A percentile compares a stretch with the other conserved stretches of the same genome.
These are phyloP conservation scores for Russula brevipes DNA, from an alignment of 768 basidiomycete species.

Conservation along the genomic window DNA sequence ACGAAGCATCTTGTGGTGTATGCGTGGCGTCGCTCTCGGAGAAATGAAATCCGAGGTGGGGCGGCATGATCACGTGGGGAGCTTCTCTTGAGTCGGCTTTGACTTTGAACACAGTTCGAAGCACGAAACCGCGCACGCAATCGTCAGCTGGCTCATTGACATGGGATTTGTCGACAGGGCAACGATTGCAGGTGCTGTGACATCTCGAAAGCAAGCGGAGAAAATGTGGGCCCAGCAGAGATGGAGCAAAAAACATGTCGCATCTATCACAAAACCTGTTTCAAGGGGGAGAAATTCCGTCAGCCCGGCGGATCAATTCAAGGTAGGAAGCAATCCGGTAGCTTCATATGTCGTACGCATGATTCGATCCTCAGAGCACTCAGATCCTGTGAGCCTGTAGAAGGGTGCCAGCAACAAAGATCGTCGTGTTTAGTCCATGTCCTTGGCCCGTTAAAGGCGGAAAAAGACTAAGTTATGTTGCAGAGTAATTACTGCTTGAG, in stretches of 20 bases:
- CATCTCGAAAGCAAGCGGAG: background rate
- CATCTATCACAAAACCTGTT: background rate
- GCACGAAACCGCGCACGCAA: background rate
- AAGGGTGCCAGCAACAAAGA: background rate
- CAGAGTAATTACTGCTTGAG: constrained; percentile 45
- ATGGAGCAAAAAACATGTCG: background rate
- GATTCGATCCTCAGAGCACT: background rate
- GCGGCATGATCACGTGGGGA: too few species aligned
- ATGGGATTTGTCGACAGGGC: background rate
- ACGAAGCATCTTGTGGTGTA: constrained; percentile 34
- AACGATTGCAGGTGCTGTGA: background rate
- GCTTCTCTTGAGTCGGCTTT: too few species aligned
- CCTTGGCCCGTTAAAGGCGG: background rate
- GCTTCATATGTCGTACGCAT: background rate
- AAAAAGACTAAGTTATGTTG: background rate
- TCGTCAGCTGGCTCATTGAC: background rate
- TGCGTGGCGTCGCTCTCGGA: background rate
- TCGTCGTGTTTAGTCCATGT: background rate
- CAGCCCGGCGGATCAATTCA: background rate
- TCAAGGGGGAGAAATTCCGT: background rate
- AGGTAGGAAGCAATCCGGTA: background rate
- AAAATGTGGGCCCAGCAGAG: constrained; percentile 3
- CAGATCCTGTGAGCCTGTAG: background rate
- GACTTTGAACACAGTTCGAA: too few species aligned
- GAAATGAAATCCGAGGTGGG: background rate